Percentiles rank a stretch among this genome's conserved stretches.
These are phyloP conservation scores for Euclidium syriacum DNA, from an alignment of 345 rosid species.

Conservation along the genomic window DNA sequence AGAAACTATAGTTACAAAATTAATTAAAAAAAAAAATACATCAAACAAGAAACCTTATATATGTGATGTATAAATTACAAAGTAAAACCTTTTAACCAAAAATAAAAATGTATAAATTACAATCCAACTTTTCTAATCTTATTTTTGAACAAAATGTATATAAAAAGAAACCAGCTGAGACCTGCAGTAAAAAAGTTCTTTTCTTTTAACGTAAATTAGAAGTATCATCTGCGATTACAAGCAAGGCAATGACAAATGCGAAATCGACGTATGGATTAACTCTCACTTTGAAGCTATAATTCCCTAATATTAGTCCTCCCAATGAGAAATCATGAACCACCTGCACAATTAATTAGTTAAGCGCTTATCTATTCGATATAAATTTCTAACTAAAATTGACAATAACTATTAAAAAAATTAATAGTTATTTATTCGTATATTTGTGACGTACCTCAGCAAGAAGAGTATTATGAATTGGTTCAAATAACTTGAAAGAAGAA, in stretches of 20 bases:
- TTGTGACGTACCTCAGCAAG: slow-evolving; percentile 63
- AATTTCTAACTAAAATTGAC: too few relatives aligned
- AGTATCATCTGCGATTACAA: slow-evolving; percentile 21
- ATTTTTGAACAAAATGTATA: not conserved
- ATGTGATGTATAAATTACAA: too few relatives aligned
- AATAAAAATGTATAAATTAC: not conserved
- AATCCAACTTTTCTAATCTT: not conserved
- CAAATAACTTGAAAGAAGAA: slow-evolving; percentile 55
- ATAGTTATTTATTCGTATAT: too few relatives aligned
- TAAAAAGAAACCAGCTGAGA: not conserved
- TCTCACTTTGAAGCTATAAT: slow-evolving; percentile 39
- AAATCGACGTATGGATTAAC: slow-evolving; percentile 45
- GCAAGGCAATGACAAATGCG: slow-evolving; percentile 40
- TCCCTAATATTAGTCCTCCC: slow-evolving; percentile 38
- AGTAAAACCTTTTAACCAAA: too few relatives aligned
- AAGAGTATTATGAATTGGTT: slow-evolving; percentile 34
- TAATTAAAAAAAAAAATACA: too few relatives aligned
- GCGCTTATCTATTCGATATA: slow-evolving; percentile 4
- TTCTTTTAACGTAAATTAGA: not conserved
- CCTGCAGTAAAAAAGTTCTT: not conserved
- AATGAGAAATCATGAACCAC: slow-evolving; percentile 40
- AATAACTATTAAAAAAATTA: too few relatives aligned
- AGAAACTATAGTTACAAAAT: too few relatives aligned
- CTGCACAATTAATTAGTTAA: slow-evolving; percentile 11
- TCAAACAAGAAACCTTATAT: too few relatives aligned